Base-by-base conservation (phyloP, 169 alveolate species). In the Plasmodium knowlesi region DNA sequence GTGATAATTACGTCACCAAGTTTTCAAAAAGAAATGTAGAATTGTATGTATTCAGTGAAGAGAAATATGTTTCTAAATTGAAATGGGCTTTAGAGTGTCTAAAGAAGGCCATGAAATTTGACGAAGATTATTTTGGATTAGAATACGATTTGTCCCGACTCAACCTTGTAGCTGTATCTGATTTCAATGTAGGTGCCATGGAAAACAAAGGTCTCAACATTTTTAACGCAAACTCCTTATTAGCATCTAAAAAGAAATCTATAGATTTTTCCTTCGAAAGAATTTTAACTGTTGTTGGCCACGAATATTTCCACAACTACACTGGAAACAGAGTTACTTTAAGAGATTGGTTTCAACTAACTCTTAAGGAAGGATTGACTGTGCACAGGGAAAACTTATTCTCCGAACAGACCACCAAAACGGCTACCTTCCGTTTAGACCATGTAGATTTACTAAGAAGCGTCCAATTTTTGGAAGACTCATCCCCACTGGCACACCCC, bases 251-350 rank as follows among this genome's bases (percentile, higher is more conserved):
- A 32, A 93, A 96, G 82, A 96, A 97, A 16, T 96, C 99, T 32
- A 95, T 99, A 16, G 99, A 98, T 67, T 95, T 93, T 67, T 97
- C 98, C 67, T 98, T 93, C 94, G 97, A 96, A 86, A 94, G 98
- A 30, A 97, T 98, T 50, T 92, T 97, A 95, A 95, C 97, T 1
- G 98, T 97, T 28, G 98, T 98, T 43, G 98, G 98, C 8, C 99
- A 98, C 94, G 99, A 98, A 94, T 97, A 97, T 95, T 98, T 98
- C 96, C 99, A 98, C 97, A 98, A 98, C 95, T 98, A 98, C 97
- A 98, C 99, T 0, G 99, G 99, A 67, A 97, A 98, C 86, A 96
- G 99, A 54, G 99, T 98, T 53, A 98, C 99, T 1, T 95, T 98
- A 90, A 96, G 99, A 70, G 98, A 97, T 83, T 98, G 99, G 99